Evolutionary conservation across 208 protist species (phyloP).

Genomic region (Kentomonas sorsogonicus): DNA sequence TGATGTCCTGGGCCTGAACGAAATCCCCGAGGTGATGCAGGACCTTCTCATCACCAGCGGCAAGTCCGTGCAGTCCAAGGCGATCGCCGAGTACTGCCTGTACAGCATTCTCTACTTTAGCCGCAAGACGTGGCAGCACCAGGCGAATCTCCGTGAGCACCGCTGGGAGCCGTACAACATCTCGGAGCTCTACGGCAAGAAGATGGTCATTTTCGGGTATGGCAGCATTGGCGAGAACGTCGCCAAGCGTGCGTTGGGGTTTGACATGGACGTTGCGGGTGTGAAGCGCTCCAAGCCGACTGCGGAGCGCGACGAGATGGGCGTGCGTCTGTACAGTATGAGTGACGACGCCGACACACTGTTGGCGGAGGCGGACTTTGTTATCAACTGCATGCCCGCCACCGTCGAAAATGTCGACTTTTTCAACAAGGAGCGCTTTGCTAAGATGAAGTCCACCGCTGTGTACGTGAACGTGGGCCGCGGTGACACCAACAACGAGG

Average conservation of each 20-base stretch:
- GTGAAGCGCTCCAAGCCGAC: slow-evolving; percentile 17
- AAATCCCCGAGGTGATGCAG: slow-evolving; percentile 15
- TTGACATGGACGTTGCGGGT: slow-evolving; percentile 43
- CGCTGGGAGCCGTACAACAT: slow-evolving; percentile 44
- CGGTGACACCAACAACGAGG: slow-evolving; percentile 41
- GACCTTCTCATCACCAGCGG: slow-evolving; percentile 35
- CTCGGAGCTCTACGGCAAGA: slow-evolving; percentile 26
- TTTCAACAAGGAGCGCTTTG: slow-evolving; percentile 41
- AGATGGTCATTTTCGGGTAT: slow-evolving; percentile 56
- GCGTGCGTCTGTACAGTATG: slow-evolving; percentile 16
- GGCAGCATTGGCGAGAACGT: slow-evolving; percentile 42
- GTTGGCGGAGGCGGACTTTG: slow-evolving; percentile 40
- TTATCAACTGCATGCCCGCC: slow-evolving; percentile 44
- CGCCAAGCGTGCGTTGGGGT: slow-evolving; percentile 12
- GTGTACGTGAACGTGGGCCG: slow-evolving; percentile 69
- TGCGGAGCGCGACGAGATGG: slow-evolving; percentile 16
- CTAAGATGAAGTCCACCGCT: slow-evolving; percentile 40
- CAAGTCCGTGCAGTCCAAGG: slow-evolving; percentile 22
- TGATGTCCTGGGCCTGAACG: slow-evolving; percentile 24
- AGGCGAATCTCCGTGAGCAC: slow-evolving; percentile 20
- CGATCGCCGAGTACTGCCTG: slow-evolving; percentile 46
- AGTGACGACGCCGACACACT: slow-evolving; percentile 16
- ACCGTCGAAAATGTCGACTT: slow-evolving; percentile 35
- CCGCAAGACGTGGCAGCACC: slow-evolving; percentile 33
- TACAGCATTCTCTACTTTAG: slow-evolving; percentile 60